Base-by-base conservation (phyloP, 805 yeast species). In the Myxozyma nipponensis region DNA sequence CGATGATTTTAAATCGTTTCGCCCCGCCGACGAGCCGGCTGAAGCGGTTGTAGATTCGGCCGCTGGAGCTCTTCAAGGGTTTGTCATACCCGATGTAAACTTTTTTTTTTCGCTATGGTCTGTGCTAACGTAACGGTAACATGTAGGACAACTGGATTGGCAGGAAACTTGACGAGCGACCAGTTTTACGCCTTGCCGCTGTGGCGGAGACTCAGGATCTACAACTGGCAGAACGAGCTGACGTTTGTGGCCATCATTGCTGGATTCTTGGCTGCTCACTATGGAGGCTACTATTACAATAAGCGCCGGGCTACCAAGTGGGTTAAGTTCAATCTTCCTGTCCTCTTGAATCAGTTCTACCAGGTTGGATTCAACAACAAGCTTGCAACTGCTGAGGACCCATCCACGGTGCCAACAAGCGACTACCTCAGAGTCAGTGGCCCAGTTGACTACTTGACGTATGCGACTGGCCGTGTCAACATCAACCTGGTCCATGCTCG, bases 401-500 rank as follows among this genome's bases (percentile, higher is more conserved):
- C 46, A 18, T 70, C 69, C 21, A 66, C 72, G 49, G 68, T 79
- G 61, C 73, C 49, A 10, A 17, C 19, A 30, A 13, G 35, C 24
- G 22, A 39, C 13, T 41, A 37, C 26, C 36, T 75, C 56, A 72
- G 81, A 59, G 76, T 78, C 66, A 95, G 84, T 63, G 77, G 81
- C 43, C 71, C 82, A 23, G 82, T 83, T 60, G 72, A 75, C 52
- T 87, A 69, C 67, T 69, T 75, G 9, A 73, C 86, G 34, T 93
- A 87, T 66, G 95, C 96, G 39, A 78, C 95, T 50, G 98, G 98
- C 55, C 82, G 98, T 68, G 72, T 79, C 52, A 83, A 87, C 66
- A 76, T 93, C 54, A 80, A 80, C 53, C 75, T 78, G 49, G 70
- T 89, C 50, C 70, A 76, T 50, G 74, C 83, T 42, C 79, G 76